phyloP scores from a whole-genome alignment of 78 protist species.

The Bodo saltans region DNA sequence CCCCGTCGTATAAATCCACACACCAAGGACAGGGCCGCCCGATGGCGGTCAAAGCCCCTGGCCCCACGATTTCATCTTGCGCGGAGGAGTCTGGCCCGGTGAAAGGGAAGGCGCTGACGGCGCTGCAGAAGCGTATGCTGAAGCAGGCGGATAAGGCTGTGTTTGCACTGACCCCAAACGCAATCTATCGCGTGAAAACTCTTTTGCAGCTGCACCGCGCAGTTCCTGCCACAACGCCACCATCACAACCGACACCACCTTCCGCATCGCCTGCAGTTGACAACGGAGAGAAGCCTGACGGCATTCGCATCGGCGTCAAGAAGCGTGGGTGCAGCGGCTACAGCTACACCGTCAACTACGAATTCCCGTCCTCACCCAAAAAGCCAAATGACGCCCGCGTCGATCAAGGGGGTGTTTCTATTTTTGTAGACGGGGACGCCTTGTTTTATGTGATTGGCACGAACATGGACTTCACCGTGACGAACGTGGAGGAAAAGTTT shows the following conservation, averaged over 20 bases:
- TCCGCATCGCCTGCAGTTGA: too few relatives aligned
- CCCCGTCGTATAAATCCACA: too few relatives aligned
- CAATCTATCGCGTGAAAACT: not conserved
- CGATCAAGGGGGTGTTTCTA: conserved; percentile 43
- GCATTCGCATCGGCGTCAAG: conserved; percentile 60
- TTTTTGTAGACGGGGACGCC: conserved; percentile 75
- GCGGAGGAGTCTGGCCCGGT: not conserved
- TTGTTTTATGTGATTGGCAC: conserved; percentile 80
- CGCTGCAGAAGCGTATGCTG: conserved; percentile 12
- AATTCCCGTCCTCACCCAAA: conserved; percentile 32
- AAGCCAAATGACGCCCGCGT: not conserved
- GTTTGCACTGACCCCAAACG: not conserved
- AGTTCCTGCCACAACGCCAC: too few relatives aligned
- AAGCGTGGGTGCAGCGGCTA: conserved; percentile 78
- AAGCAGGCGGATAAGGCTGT: not conserved
- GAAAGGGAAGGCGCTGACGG: not conserved
- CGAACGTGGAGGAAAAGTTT: conserved; percentile 67
- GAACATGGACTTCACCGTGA: conserved; percentile 76
- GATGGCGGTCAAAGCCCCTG: too few relatives aligned
- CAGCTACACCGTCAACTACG: conserved; percentile 79
- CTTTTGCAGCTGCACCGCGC: not conserved
- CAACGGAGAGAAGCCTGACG: conserved; percentile 6
- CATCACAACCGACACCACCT: too few relatives aligned
- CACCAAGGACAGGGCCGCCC: too few relatives aligned
- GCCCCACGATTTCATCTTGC: too few relatives aligned